Evolutionary conservation across 768 basidiomycete genomes (phyloP).

Genomic region (Hysterangium stoloniferum): DNA sequence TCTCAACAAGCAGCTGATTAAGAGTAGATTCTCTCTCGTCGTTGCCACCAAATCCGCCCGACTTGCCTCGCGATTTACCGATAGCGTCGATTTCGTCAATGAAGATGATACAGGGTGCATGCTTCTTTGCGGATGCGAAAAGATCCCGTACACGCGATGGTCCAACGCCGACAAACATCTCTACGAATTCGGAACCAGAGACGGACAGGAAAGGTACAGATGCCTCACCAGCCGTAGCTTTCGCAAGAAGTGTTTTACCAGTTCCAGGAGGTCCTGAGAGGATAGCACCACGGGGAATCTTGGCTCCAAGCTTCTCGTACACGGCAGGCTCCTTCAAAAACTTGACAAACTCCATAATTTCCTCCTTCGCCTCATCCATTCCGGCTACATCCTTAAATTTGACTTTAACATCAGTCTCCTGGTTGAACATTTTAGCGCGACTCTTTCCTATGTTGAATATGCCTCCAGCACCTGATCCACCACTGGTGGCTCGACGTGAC

Average conservation of each 20-base stretch:
- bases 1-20: conserved; percentile 96
- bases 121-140: conserved; percentile 95
- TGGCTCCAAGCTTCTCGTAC: conserved; percentile 95
- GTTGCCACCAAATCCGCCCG: conserved; percentile 81
- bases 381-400: conserved; percentile 97
- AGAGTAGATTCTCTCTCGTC: conserved; percentile 97
- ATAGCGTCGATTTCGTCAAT: conserved; percentile 99
- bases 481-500: conserved; percentile 58
- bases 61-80: conserved; percentile 82
- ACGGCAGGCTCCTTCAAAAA: conserved; percentile 93
- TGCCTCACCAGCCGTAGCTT: conserved; percentile 97
- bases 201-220: conserved; percentile 97
- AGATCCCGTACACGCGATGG: conserved; percentile 96
- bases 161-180: conserved; percentile 99
- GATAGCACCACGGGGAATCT: conserved; percentile 94
- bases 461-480: conserved; percentile 64
- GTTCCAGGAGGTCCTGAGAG: conserved; percentile 95
- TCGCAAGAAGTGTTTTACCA: conserved; percentile 95
- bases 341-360: conserved; percentile 99
- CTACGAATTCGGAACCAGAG: conserved; percentile 98
- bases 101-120: conserved; percentile 98
- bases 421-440: conserved; percentile 90
- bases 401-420: conserved; percentile 88
- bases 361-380: conserved; percentile 99
- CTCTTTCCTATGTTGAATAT: conserved; percentile 98